Base-by-base conservation (phyloP, 768 basidiomycete species). In the Tylopilus balloui region DNA sequence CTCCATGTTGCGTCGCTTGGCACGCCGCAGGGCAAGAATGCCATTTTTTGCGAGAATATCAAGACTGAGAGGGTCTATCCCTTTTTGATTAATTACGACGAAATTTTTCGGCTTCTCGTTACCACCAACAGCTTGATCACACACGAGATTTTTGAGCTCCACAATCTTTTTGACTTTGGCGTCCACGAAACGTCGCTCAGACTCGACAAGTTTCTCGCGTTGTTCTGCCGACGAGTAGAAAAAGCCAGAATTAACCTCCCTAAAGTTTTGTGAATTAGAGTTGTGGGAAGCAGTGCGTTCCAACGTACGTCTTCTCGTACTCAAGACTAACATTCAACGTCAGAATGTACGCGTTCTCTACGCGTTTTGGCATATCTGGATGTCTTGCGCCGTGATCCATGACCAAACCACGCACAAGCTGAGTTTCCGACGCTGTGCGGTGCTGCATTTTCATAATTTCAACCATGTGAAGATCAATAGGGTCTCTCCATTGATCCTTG, bases 381-480 rank as follows among this genome's bases (percentile, higher is more conserved):
- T 99, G 96, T 56, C 96, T 76, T 48, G 90, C 91, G 57, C 96
- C 95, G 65, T 98, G 95, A 72, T 99, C 96, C 59, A 99, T 78
- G 38, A 99, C 96, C 50, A 99, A 78, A 29, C 96, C 96, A 59
- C 90, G 87, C 61, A 99, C 76, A 32, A 99, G 82, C 66, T 96
- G 89, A 25, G 96, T 99, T 69, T 99, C 96, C 20, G 92, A 92
- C 54, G 96, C 92, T 36, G 88, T 94, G 61, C 94, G 88, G 73
- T 99, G 96, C 69, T 96, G 95, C 96, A 99, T 99, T 75, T 98
- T 98, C 96, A 98, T 98, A 54, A 98, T 85, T 72, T 99, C 96
- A 44, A 99, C 75, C 96, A 99, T 99, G 72, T 98, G 95, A 48
- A 99, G 76, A 74, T 99, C 96, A 64, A 98, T 94, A 42, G 94